A percentile compares a stretch with the other conserved stretches of the same genome.
Evolutionary conservation across 2,329 filamentous ascomycete species (phyloP).

Genomic region (Cordyceps pruinosa): DNA sequence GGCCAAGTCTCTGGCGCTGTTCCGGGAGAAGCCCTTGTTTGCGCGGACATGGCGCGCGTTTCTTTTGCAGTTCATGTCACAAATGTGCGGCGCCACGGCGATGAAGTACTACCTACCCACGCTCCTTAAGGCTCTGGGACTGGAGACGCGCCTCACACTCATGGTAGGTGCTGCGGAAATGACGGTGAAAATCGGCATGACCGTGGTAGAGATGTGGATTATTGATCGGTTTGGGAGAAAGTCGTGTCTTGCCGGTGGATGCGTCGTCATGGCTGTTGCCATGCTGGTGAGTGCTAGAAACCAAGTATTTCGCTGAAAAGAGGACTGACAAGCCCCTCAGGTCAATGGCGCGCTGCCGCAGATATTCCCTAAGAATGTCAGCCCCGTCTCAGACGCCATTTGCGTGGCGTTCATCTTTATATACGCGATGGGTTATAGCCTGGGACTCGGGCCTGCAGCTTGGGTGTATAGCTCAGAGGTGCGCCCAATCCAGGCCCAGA

Average conservation of each 20-base stretch:
- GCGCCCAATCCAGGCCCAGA: neutral
- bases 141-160: slow-evolving; percentile 40
- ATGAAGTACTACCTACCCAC: slow-evolving; percentile 55
- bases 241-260: slow-evolving; percentile 41
- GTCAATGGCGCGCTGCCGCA: slow-evolving; percentile 48
- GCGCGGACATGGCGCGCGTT: slow-evolving; percentile 50
- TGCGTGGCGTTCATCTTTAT: slow-evolving; percentile 52
- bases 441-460: slow-evolving; percentile 49
- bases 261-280: slow-evolving; percentile 44
- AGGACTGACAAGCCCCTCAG: slow-evolving; percentile 23
- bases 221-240: slow-evolving; percentile 47
- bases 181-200: slow-evolving; percentile 50
- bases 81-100: slow-evolving; percentile 52
- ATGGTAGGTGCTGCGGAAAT: slow-evolving; percentile 50
- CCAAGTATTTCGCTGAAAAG: neutral
- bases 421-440: slow-evolving; percentile 50
- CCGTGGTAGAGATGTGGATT: slow-evolving; percentile 48
- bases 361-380: slow-evolving; percentile 43
- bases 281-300: slow-evolving; percentile 37
- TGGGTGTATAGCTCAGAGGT: slow-evolving; percentile 57
- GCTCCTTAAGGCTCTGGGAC: slow-evolving; percentile 44
- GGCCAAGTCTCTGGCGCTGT: slow-evolving; percentile 32
- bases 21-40: slow-evolving; percentile 41
- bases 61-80: slow-evolving; percentile 52
- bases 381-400: slow-evolving; percentile 39